Conservation (phyloP, 2,329 filamentous ascomycete species). For the Thermothelomyces thermophilus region DNA sequence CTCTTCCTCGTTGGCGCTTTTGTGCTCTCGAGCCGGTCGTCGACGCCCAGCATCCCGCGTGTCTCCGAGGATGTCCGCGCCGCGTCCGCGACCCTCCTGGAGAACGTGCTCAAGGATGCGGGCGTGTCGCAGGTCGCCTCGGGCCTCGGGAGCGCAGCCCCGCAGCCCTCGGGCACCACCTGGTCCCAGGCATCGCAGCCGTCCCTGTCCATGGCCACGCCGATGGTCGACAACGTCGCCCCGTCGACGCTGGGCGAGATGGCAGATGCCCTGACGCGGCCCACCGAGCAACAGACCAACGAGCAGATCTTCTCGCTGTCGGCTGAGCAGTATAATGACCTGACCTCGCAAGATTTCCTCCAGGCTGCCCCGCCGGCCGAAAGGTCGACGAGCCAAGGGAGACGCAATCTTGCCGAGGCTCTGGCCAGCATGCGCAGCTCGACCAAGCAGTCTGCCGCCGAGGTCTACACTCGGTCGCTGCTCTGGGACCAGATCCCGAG, state of each 20-base stretch:
- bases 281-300: constrained; percentile 77
- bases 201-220: constrained; percentile 36
- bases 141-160: constrained; percentile 38
- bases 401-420: constrained; percentile 72
- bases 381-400: constrained; percentile 54
- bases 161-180: constrained; percentile 44
- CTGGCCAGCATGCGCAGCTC: constrained; percentile 70
- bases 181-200: constrained; percentile 36
- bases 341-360: constrained; percentile 69
- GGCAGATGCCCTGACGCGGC: constrained; percentile 62
- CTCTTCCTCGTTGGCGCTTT: constrained; percentile 94
- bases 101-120: constrained; percentile 76
- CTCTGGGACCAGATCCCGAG: constrained; percentile 91
- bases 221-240: constrained; percentile 43
- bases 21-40: constrained; percentile 77
- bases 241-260: constrained; percentile 60
- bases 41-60: constrained; percentile 64
- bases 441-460: constrained; percentile 64
- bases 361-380: constrained; percentile 43
- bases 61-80: constrained; percentile 76
- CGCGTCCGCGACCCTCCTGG: constrained; percentile 68
- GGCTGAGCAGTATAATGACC: constrained; percentile 78
- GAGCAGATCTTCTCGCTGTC: constrained; percentile 85
- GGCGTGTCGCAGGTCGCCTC: constrained; percentile 48
- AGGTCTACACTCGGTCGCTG: constrained; percentile 87